Evolutionary conservation across 768 basidiomycete genomes (phyloP).

Genomic region (button mushroom (Agaricus bisporus)): DNA sequence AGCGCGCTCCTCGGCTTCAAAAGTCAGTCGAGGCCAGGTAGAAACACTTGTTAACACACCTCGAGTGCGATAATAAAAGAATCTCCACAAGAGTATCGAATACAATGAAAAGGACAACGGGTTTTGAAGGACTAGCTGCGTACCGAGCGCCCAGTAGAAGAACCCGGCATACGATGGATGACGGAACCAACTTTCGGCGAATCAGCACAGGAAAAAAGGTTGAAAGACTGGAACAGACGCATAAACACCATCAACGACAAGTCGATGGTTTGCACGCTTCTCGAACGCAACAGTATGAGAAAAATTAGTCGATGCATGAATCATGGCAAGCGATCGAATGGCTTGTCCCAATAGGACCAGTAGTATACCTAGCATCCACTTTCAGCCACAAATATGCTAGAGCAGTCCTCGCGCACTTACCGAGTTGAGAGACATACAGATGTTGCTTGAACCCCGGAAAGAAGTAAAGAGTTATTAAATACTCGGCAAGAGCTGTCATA

Average conservation of each 20-base stretch:
- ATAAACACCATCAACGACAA: slow-evolving; percentile 90
- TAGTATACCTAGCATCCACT: slow-evolving; percentile 47
- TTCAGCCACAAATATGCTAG: neutral
- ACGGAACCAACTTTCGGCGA: slow-evolving; percentile 59
- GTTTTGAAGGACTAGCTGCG: slow-evolving; percentile 89
- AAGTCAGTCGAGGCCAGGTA: slow-evolving; percentile 3
- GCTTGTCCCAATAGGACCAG: slow-evolving; percentile 67
- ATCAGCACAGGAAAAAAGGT: neutral
- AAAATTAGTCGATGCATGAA: slow-evolving; percentile 90
- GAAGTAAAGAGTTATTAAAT: slow-evolving; percentile 64
- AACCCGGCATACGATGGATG: slow-evolving; percentile 98
- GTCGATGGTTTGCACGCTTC: slow-evolving; percentile 65
- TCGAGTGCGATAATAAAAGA: slow-evolving; percentile 78
- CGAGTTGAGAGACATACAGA: slow-evolving; percentile 52
- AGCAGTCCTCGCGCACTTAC: slow-evolving; percentile 24
- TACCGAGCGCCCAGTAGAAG: slow-evolving; percentile 96
- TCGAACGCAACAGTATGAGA: slow-evolving; percentile 79
- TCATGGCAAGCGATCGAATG: slow-evolving; percentile 90
- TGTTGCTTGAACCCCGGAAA: slow-evolving; percentile 56
- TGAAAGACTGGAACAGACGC: slow-evolving; percentile 41
- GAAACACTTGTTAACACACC: slow-evolving; percentile 39
- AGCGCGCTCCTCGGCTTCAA: slow-evolving; percentile 71
- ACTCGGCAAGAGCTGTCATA: slow-evolving; percentile 71
- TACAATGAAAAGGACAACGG: slow-evolving; percentile 67
- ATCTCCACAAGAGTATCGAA: slow-evolving; percentile 66